A percentile compares a stretch with the other conserved stretches of the same genome.
These are phyloP conservation scores for Conoideocrella luteorostrata DNA, from an alignment of 2,329 filamentous ascomycete species.

Conservation along the genomic window DNA sequence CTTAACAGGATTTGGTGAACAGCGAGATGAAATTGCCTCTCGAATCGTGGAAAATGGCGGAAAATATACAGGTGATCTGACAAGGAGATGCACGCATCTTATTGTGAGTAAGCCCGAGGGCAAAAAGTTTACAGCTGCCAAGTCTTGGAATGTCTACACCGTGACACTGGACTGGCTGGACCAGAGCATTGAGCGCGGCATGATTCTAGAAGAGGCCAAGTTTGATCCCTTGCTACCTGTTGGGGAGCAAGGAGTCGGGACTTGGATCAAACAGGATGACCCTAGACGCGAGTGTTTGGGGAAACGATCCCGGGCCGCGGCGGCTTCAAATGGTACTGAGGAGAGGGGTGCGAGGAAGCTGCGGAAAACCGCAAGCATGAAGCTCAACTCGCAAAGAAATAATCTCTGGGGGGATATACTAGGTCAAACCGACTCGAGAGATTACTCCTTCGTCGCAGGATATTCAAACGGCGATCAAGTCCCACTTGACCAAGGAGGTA, in stretches of 20 bases:
- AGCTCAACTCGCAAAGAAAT: conserved; percentile 71
- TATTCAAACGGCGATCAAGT: conserved; percentile 8
- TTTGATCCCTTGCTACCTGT: conserved; percentile 70
- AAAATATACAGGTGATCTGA: conserved; percentile 82
- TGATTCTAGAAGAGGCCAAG: conserved; percentile 81
- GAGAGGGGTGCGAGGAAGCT: conserved; percentile 67
- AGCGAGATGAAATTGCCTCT: conserved; percentile 65
- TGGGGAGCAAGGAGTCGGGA: conserved; percentile 68
- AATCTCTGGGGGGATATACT: conserved; percentile 90
- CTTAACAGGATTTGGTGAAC: conserved; percentile 52
- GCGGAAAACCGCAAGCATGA: conserved; percentile 79
- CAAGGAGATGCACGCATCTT: conserved; percentile 78
- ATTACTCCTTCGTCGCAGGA: conserved; percentile 26
- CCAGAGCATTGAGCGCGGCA: conserved; percentile 75
- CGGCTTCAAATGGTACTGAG: conserved; percentile 36
- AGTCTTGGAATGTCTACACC: conserved; percentile 70
- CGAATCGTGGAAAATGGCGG: conserved; percentile 66
- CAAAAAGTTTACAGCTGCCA: conserved; percentile 86
- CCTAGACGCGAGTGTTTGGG: conserved; percentile 42
- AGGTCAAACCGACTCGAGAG: conserved; percentile 34
- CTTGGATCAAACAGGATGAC: conserved; percentile 55
- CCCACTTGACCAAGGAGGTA: conserved; percentile 7
- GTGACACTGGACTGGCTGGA: conserved; percentile 81
- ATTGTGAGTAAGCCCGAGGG: conserved; percentile 74
- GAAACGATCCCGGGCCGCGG: conserved; percentile 55